Percentiles rank a stretch among this genome's conserved stretches.
These are phyloP conservation scores for Schoenoplectus tabernaemontani DNA, from an alignment of 202 grass and related monocot genomes.

Conservation along the genomic window DNA sequence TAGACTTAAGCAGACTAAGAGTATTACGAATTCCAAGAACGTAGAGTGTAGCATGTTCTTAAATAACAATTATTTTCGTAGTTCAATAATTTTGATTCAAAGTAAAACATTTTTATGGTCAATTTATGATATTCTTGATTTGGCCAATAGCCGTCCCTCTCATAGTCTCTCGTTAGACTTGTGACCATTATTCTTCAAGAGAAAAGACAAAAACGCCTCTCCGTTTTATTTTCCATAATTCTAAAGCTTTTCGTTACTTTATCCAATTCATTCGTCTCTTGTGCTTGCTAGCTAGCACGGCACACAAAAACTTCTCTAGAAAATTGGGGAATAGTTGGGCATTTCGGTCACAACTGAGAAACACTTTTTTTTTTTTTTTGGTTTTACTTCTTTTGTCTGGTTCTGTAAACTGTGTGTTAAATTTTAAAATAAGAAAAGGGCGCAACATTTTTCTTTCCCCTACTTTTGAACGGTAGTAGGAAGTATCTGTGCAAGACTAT, in stretches of 20 bases:
- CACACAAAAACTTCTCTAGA: not conserved
- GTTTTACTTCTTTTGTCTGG: slow-evolving; percentile 5
- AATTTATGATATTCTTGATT: not conserved
- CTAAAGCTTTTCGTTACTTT: not conserved
- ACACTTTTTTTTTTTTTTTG: too few relatives aligned
- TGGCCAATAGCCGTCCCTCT: slow-evolving; percentile 20
- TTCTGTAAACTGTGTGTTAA: not conserved
- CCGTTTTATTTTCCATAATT: not conserved
- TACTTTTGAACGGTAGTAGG: not conserved
- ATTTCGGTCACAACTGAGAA: not conserved
- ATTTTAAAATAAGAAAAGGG: not conserved
- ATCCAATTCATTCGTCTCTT: slow-evolving; percentile 9
- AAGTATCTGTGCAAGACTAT: too few relatives aligned
- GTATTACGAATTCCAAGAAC: too few relatives aligned
- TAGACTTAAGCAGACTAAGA: too few relatives aligned
- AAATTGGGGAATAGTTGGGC: not conserved
- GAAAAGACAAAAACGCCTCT: not conserved
- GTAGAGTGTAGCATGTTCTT: too few relatives aligned
- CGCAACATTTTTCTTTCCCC: not conserved
- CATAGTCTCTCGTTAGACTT: not conserved
- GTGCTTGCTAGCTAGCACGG: slow-evolving; percentile 17
- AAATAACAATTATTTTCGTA: not conserved
- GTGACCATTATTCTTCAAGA: slow-evolving; percentile 8
- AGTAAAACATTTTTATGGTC: not conserved
- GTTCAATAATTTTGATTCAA: slow-evolving; percentile 16